Evolutionary conservation across 805 yeast genomes (phyloP).

Genomic region (Hanseniaspora meyeri): DNA sequence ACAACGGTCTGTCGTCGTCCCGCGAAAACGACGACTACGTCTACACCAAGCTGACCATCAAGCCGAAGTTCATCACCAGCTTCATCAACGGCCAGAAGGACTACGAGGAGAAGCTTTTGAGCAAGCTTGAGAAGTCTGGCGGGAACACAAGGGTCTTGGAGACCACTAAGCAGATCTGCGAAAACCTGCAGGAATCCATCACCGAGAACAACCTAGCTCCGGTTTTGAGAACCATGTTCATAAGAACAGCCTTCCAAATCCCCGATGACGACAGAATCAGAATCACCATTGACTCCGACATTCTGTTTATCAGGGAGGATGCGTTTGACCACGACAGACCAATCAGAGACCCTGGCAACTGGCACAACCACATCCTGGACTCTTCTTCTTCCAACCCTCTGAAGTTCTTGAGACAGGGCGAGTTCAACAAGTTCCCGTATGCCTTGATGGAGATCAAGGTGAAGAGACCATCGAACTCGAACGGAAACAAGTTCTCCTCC

Average conservation of each 20-base stretch:
- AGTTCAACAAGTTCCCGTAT: constrained; percentile 69
- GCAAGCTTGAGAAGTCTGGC: constrained; percentile 53
- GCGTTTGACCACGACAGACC: constrained; percentile 74
- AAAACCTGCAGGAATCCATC: constrained; percentile 52
- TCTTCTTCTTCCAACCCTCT: constrained; percentile 57
- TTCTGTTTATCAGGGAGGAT: constrained; percentile 81
- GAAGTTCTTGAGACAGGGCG: constrained; percentile 71
- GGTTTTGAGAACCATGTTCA: constrained; percentile 70
- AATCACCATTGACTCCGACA: constrained; percentile 79
- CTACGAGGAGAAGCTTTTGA: constrained; percentile 39
- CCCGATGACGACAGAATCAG: constrained; percentile 94
- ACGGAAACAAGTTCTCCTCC: constrained; percentile 27
- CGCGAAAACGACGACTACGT: constrained; percentile 36
- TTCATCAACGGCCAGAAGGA: constrained; percentile 44
- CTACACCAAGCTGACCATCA: constrained; percentile 55
- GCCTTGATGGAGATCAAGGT: constrained; percentile 80
- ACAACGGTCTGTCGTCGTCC: constrained; percentile 6
- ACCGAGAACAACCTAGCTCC: constrained; percentile 63
- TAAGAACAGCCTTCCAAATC: constrained; percentile 91
- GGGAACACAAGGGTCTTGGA: constrained; percentile 41
- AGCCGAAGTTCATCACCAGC: constrained; percentile 69
- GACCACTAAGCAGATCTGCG: constrained; percentile 42
- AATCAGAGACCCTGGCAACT: constrained; percentile 70
- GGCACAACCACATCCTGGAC: constrained; percentile 92
- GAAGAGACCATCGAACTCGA: constrained; percentile 31